These are phyloP conservation scores for Yarrowia keelungensis DNA, from an alignment of 805 yeast species.

Conservation along the genomic window DNA sequence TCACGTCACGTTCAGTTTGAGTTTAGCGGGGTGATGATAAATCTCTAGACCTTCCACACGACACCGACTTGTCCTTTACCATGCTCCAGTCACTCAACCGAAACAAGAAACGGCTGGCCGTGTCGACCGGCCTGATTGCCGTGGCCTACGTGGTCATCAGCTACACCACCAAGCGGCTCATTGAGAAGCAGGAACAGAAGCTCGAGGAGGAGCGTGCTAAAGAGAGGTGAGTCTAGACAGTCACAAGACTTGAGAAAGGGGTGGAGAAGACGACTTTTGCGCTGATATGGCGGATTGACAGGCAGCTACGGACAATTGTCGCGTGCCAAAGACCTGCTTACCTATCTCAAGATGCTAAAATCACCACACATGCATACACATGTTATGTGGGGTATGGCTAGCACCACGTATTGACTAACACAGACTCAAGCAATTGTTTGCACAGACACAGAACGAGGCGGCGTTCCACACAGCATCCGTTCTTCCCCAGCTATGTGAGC, in stretches of 20 bases:
- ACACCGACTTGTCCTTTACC: constrained; percentile 18
- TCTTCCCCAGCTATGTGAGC: constrained; percentile 74
- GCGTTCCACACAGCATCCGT: constrained; percentile 81
- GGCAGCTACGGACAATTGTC: no score
- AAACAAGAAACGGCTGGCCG: constrained; percentile 55
- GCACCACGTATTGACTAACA: not conserved
- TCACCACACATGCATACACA: not conserved
- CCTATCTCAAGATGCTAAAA: not conserved
- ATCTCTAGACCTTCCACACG: constrained; percentile 17
- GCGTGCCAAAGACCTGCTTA: no score
- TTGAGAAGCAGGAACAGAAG: constrained; percentile 59
- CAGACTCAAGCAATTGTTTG: constrained; percentile 73
- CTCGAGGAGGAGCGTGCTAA: constrained; percentile 65
- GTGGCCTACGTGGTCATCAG: constrained; percentile 55
- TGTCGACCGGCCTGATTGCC: constrained; percentile 57
- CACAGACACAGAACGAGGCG: constrained; percentile 92
- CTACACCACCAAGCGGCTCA: constrained; percentile 55
- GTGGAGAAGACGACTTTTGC: no score
- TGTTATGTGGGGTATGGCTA: constrained; percentile 6
- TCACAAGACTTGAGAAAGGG: no score
- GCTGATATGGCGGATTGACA: no score
- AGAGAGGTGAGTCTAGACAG: constrained; percentile 49
- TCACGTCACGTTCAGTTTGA: constrained; percentile 39
- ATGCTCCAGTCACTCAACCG: constrained; percentile 53
- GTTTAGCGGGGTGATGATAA: constrained; percentile 37